A percentile compares a stretch with the other conserved stretches of the same genome.
Conservation (phyloP, 352 stramenopile genomes). For the Phytopythium delawarense region DNA sequence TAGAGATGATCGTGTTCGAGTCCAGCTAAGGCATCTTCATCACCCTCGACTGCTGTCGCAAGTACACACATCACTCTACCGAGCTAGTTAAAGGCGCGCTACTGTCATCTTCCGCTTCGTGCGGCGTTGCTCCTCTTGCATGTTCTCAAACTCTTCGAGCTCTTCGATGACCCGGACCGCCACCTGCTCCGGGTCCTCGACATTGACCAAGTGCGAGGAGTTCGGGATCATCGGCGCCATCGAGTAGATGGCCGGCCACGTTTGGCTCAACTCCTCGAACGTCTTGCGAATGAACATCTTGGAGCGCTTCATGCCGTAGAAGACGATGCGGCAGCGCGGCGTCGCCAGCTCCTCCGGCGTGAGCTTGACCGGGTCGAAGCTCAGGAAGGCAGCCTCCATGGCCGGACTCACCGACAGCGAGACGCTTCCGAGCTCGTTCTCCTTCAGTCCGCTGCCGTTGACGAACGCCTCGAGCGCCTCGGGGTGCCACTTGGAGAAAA, state of each 20-base stretch:
- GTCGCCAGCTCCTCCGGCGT: slow-evolving; percentile 8
- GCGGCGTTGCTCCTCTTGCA: not conserved
- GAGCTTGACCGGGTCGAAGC: slow-evolving; percentile 7
- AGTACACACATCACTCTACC: too few species aligned
- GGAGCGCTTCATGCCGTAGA: slow-evolving; percentile 18
- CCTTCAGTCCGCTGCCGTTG: not conserved
- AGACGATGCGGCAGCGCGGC: slow-evolving; percentile 13
- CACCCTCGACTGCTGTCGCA: not conserved
- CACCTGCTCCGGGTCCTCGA: slow-evolving; percentile 21
- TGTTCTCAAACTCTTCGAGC: slow-evolving; percentile 5
- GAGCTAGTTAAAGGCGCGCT: not conserved
- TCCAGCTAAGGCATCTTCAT: not conserved
- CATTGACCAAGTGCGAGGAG: slow-evolving; percentile 19
- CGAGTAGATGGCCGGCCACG: slow-evolving; percentile 19
- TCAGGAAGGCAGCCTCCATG: slow-evolving; percentile 15
- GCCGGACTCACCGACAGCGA: slow-evolving; percentile 11
- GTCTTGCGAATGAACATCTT: slow-evolving; percentile 17
- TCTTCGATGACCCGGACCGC: slow-evolving; percentile 6
- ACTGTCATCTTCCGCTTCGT: not conserved
- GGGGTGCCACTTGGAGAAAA: not conserved
- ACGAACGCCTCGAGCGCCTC: not conserved
- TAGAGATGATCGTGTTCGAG: too few species aligned
- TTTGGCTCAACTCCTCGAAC: slow-evolving; percentile 8
- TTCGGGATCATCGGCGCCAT: slow-evolving; percentile 12
- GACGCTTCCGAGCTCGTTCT: not conserved